Percentiles rank a stretch among this genome's conserved stretches.
These are phyloP conservation scores for Albugo candida DNA, from an alignment of 352 stramenopile genomes.

Conservation along the genomic window DNA sequence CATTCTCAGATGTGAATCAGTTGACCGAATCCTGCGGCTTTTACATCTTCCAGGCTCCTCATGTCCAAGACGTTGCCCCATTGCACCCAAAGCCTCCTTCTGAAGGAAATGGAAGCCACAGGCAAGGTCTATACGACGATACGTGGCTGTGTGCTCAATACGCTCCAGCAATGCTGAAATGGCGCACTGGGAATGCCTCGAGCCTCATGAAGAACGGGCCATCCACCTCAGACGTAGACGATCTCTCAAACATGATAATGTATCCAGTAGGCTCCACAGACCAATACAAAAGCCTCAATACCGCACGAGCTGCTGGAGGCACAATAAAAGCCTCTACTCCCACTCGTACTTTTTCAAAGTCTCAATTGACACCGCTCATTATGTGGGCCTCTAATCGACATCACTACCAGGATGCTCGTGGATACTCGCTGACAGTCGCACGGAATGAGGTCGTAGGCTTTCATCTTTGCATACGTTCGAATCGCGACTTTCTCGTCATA, in stretches of 20 bases:
- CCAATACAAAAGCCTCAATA: neutral
- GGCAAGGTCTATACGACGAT: too few species aligned
- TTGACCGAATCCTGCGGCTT: too few species aligned
- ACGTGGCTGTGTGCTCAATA: slow-evolving; percentile 26
- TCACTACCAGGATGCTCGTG: slow-evolving; percentile 15
- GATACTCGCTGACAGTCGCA: slow-evolving; percentile 19
- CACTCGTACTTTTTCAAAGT: neutral
- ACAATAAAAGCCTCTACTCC: slow-evolving; percentile 6
- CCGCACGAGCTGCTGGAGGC: slow-evolving; percentile 2
- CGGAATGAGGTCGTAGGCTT: slow-evolving; percentile 35
- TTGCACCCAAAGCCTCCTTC: too few species aligned
- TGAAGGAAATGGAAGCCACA: too few species aligned
- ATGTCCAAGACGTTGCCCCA: too few species aligned
- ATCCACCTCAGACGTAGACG: slow-evolving; percentile 16
- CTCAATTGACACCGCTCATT: slow-evolving; percentile 1
- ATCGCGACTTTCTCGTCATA: slow-evolving; percentile 24
- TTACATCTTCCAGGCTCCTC: too few species aligned
- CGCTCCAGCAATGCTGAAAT: slow-evolving; percentile 31
- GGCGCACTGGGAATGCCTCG: neutral
- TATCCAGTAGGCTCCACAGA: neutral
- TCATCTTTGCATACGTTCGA: slow-evolving; percentile 35
- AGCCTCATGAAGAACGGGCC: slow-evolving; percentile 17
- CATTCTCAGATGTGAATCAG: too few species aligned
- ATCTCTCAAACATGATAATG: slow-evolving; percentile 3
- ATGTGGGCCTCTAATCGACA: slow-evolving; percentile 15